These are phyloP conservation scores for Podospora pseudopauciseta DNA, from an alignment of 495 filamentous ascomycete species.

Conservation along the genomic window DNA sequence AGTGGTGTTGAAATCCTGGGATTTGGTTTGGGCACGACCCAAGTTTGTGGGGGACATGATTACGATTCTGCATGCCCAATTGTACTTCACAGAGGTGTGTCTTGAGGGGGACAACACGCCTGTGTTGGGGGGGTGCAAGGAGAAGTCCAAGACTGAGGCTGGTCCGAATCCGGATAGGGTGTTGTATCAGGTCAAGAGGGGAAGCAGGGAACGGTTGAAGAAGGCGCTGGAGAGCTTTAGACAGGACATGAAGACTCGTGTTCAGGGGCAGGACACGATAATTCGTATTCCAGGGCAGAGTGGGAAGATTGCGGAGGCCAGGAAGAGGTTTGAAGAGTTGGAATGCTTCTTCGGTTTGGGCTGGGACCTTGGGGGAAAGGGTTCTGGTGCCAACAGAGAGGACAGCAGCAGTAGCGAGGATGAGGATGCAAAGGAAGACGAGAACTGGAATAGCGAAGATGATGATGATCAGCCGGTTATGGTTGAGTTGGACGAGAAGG, in stretches of 20 bases:
- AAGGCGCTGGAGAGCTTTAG: conserved; percentile 43
- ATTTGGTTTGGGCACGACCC: conserved; percentile 54
- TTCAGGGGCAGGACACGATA: conserved; percentile 29
- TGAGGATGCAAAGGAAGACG: conserved; percentile 62
- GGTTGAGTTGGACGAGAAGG: conserved; percentile 60
- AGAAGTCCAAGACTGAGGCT: neutral
- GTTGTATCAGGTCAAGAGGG: conserved; percentile 51
- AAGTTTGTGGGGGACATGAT: conserved; percentile 59
- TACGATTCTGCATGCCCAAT: conserved; percentile 61
- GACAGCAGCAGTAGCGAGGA: conserved; percentile 40
- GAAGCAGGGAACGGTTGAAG: conserved; percentile 32
- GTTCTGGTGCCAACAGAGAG: neutral
- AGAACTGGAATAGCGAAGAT: conserved; percentile 54
- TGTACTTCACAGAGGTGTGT: conserved; percentile 64
- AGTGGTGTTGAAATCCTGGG: conserved; percentile 65
- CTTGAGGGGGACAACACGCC: conserved; percentile 34
- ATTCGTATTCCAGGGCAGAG: conserved; percentile 19
- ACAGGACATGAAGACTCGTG: conserved; percentile 26
- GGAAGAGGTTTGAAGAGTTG: conserved; percentile 39
- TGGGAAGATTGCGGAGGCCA: conserved; percentile 15
- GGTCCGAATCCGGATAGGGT: conserved; percentile 23
- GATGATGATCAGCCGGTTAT: conserved; percentile 86
- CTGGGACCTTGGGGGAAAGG: conserved; percentile 41
- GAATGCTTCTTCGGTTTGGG: conserved; percentile 43
- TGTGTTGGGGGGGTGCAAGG: neutral